A percentile compares a stretch with the other conserved stretches of the same genome.
Conservation (phyloP, 176 grass and related monocot species). For the Zoysia japonica region DNA sequence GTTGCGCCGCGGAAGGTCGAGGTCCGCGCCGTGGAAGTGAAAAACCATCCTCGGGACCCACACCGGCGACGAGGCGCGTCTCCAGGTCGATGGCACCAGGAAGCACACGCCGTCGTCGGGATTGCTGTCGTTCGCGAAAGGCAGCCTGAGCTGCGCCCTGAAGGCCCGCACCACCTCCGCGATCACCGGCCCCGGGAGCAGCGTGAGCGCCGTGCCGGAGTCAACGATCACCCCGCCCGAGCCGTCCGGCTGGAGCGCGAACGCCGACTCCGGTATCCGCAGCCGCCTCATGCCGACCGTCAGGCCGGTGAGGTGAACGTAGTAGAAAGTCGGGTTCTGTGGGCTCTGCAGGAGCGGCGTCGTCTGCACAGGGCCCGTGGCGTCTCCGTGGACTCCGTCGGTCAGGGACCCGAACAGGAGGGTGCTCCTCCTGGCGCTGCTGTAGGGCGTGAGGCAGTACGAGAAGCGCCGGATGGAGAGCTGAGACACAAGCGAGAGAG, state of each 20-base stretch:
- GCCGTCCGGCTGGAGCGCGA: conserved; percentile 37
- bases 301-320: conserved; percentile 52
- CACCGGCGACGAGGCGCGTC: conserved; percentile 21
- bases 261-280: conserved; percentile 51
- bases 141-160: conserved; percentile 41
- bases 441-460: conserved; percentile 64
- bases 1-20: conserved; percentile 54
- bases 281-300: conserved; percentile 57
- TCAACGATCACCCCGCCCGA: conserved; percentile 62
- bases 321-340: conserved; percentile 57
- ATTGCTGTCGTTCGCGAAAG: conserved; percentile 16
- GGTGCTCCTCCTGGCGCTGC: conserved; percentile 35
- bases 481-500: conserved; percentile 71
- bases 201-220: conserved; percentile 62
- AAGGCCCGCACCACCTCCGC: conserved; percentile 44
- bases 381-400: conserved; percentile 41
- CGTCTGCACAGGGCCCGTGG: conserved; percentile 33
- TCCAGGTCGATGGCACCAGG: conserved; percentile 18
- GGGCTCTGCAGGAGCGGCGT: conserved; percentile 46
- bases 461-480: conserved; percentile 60
- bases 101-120: conserved; percentile 54
- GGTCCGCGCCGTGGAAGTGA: conserved; percentile 63
- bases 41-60: conserved; percentile 61
- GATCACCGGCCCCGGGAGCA: conserved; percentile 39
- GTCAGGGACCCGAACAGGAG: conserved; percentile 62